Conservation (phyloP, 129 eudicot species). For the Arctium minus region DNA sequence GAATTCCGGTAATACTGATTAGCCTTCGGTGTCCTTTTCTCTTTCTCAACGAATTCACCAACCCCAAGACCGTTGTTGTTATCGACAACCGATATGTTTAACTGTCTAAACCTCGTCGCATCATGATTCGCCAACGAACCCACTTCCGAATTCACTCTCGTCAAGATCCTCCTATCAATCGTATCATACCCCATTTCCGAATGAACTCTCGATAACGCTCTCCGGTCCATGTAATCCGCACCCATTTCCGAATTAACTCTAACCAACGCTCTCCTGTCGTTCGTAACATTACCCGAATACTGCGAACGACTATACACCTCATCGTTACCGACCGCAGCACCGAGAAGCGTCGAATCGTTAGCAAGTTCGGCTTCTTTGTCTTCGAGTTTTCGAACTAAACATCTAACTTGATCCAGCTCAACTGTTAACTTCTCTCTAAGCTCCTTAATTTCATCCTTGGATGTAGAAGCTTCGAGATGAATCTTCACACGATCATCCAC, state of each 20-base stretch:
- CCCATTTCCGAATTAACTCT: slow-evolving; percentile 71
- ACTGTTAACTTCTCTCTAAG: slow-evolving; percentile 45
- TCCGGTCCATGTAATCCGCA: slow-evolving; percentile 31
- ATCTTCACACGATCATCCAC: slow-evolving; percentile 63
- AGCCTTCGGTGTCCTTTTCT: slow-evolving; percentile 92
- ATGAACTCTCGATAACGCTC: slow-evolving; percentile 44
- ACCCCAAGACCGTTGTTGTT: slow-evolving; percentile 40
- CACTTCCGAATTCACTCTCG: slow-evolving; percentile 58
- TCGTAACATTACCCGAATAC: slow-evolving; percentile 21
- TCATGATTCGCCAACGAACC: slow-evolving; percentile 40
- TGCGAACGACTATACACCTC: slow-evolving; percentile 29
- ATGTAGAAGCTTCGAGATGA: slow-evolving; percentile 31
- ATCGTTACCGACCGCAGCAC: not conserved
- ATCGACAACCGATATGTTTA: slow-evolving; percentile 52
- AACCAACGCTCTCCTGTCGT: slow-evolving; percentile 28
- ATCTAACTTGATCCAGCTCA: slow-evolving; percentile 69
- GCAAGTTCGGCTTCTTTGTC: slow-evolving; percentile 54
- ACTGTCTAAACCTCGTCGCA: slow-evolving; percentile 46
- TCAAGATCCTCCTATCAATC: slow-evolving; percentile 26
- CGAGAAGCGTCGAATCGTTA: not conserved
- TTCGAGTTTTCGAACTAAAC: slow-evolving; percentile 48
- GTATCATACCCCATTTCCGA: slow-evolving; percentile 48
- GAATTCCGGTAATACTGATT: slow-evolving; percentile 70
- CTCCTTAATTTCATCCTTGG: slow-evolving; percentile 43
- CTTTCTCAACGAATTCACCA: slow-evolving; percentile 69